Evolutionary conservation across 306 rosid genomes (phyloP).

Genomic region (Fagus crenata): DNA sequence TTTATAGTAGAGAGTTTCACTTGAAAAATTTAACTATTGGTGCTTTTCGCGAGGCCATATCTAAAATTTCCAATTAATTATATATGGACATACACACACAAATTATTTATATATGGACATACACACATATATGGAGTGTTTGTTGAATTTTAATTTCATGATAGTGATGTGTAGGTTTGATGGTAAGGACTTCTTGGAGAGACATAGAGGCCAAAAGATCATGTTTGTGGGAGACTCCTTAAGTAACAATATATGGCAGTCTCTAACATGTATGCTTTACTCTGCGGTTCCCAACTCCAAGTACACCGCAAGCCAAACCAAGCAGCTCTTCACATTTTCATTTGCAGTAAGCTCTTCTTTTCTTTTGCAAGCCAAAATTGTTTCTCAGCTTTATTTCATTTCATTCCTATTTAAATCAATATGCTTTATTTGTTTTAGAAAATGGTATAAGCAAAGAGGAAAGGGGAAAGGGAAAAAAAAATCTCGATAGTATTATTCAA

Average conservation of each 20-base stretch:
- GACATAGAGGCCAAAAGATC: slow-evolving; percentile 57
- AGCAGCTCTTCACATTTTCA: slow-evolving; percentile 35
- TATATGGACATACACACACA: too few relatives aligned
- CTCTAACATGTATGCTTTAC: slow-evolving; percentile 68
- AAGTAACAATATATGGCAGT: slow-evolving; percentile 80
- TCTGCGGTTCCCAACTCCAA: slow-evolving; percentile 48
- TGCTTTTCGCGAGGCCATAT: too few relatives aligned
- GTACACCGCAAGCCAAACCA: slow-evolving; percentile 30
- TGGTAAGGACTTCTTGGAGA: slow-evolving; percentile 59
- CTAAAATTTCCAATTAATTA: too few relatives aligned
- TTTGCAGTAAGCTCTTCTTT: slow-evolving; percentile 40
- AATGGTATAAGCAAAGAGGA: not conserved
- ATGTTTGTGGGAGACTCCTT: slow-evolving; percentile 83
- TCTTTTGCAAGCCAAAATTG: not conserved
- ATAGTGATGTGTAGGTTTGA: slow-evolving; percentile 46
- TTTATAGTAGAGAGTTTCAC: too few relatives aligned
- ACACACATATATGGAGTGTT: too few relatives aligned
- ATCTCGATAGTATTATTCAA: too few relatives aligned
- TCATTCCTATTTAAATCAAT: too few relatives aligned
- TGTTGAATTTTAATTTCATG: not conserved
- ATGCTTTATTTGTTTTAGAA: slow-evolving; percentile 6
- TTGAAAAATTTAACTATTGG: too few relatives aligned
- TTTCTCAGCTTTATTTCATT: too few relatives aligned
- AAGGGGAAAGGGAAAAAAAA: too few relatives aligned
- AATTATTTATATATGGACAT: too few relatives aligned